These are phyloP conservation scores for Trypanosoma mega DNA, from an alignment of 208 protist genomes.

Conservation along the genomic window DNA sequence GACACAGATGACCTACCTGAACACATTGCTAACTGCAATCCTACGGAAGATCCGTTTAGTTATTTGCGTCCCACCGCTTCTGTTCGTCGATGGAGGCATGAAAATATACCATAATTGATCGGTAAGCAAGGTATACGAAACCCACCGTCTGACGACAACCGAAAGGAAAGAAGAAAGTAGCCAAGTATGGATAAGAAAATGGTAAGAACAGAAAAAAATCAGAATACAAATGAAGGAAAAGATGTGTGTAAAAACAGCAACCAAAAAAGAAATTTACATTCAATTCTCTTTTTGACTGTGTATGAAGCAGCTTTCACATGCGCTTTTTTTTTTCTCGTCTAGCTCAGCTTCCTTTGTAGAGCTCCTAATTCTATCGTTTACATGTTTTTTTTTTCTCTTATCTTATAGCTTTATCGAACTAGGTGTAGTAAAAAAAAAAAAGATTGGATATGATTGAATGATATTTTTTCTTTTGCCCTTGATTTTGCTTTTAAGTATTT, in stretches of 20 bases:
- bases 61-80: slow-evolving; percentile 6
- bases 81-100: slow-evolving; percentile 4
- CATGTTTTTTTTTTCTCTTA: slow-evolving; percentile 23
- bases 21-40: slow-evolving; percentile 4
- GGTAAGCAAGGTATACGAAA: no score
- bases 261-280: no score
- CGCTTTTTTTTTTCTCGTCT: no score
- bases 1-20: not conserved
- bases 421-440: not conserved
- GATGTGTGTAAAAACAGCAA: no score
- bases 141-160: no score
- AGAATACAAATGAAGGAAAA: slow-evolving; percentile 1
- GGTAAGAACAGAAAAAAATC: slow-evolving; percentile 4
- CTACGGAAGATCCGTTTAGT: slow-evolving; percentile 9
- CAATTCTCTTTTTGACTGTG: no score
- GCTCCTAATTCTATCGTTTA: no score
- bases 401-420: not conserved
- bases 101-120: not conserved
- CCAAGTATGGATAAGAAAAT: not conserved
- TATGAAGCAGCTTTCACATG: no score
- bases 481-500: not conserved
- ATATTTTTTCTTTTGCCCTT: not conserved
- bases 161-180: no score
- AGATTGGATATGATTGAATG: not conserved
- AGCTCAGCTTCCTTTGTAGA: no score